phyloP scores from a whole-genome alignment of 208 protist genomes.

The Crithidia acanthocephali region DNA sequence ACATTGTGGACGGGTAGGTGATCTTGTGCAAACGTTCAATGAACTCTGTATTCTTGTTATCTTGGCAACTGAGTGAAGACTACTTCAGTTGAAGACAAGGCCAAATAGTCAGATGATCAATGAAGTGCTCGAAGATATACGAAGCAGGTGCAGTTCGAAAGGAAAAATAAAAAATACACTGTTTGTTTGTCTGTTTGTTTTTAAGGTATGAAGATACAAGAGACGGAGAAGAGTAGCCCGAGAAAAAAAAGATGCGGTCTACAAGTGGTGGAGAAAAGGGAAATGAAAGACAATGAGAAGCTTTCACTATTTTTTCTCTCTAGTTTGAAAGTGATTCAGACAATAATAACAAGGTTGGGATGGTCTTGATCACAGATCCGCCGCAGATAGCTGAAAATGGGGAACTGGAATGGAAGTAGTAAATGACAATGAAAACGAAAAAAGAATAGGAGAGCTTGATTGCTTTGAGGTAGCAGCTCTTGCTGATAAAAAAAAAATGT shows the following conservation, averaged over 20 bases:
- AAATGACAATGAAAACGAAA: conserved; percentile 13
- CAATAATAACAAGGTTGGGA: neutral
- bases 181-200: neutral
- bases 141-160: conserved; percentile 11
- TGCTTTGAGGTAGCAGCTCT: neutral
- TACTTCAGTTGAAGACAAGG: neutral
- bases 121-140: conserved; percentile 16
- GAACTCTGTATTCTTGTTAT: neutral
- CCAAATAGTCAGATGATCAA: neutral
- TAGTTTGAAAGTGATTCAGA: neutral
- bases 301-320: neutral
- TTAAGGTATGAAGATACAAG: neutral
- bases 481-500: conserved; percentile 8
- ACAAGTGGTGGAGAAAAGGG: neutral
- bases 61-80: neutral
- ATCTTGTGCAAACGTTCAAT: conserved; percentile 10
- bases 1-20: conserved; percentile 8
- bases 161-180: conserved; percentile 21
- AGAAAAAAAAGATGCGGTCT: neutral
- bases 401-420: neutral
- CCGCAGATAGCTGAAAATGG: neutral
- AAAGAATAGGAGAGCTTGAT: conserved; percentile 14
- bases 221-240: neutral
- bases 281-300: neutral
- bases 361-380: neutral